A percentile compares a stretch with the other conserved stretches of the same genome.
Conservation (phyloP, 768 basidiomycete genomes). For the Trametes villosa region DNA sequence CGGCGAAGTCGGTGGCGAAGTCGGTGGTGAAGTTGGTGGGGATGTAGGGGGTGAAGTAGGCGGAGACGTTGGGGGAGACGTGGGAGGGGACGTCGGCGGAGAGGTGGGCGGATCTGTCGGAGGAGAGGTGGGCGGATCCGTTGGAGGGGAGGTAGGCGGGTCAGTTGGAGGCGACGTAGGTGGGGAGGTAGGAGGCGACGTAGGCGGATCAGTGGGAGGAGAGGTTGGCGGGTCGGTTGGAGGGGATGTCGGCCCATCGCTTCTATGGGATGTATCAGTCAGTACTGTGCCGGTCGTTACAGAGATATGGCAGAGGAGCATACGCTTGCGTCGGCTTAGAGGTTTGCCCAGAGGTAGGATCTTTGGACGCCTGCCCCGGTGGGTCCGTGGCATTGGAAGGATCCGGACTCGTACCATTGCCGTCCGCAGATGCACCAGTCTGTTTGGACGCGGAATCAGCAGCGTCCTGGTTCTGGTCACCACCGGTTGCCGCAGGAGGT, state of each 20-base stretch:
- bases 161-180: neutral
- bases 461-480: neutral
- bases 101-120: neutral
- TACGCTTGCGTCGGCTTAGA: neutral
- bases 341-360: neutral
- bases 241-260: too few species aligned
- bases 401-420: neutral
- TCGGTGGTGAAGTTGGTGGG: neutral
- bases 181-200: neutral
- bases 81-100: neutral
- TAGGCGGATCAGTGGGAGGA: neutral
- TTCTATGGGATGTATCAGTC: neutral
- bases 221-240: neutral
- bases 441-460: neutral
- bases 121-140: neutral
- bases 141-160: neutral
- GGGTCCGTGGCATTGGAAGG: neutral
- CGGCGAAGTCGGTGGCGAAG: constrained; percentile 7
- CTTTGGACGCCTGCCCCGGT: neutral
- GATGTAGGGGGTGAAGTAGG: neutral
- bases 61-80: constrained; percentile 3
- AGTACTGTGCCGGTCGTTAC: too few species aligned
- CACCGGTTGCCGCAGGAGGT: constrained; percentile 1
- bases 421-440: neutral
- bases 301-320: too few species aligned